Percentiles rank a stretch among this genome's conserved stretches.
phyloP scores from a whole-genome alignment of 768 basidiomycete genomes.

The Tylopilus balloui region DNA sequence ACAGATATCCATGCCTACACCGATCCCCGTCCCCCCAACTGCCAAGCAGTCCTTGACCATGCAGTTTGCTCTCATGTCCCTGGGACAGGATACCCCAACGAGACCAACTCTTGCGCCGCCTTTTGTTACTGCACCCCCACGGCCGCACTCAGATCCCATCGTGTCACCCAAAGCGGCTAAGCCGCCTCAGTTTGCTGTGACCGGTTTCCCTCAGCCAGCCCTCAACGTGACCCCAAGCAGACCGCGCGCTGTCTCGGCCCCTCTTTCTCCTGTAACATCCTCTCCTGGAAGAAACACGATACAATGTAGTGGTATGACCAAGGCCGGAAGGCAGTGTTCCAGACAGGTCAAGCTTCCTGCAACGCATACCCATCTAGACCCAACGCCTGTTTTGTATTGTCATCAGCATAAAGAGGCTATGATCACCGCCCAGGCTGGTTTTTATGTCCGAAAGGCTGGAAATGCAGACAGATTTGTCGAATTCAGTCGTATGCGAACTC shows the following conservation, averaged over 20 bases:
- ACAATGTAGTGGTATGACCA: slow-evolving; percentile 68
- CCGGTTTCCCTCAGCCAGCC: slow-evolving; percentile 10
- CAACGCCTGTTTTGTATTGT: slow-evolving; percentile 46
- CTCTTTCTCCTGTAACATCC: slow-evolving; percentile 17
- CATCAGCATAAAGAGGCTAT: slow-evolving; percentile 59
- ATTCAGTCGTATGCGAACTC: slow-evolving; percentile 46
- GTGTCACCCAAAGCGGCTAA: slow-evolving; percentile 9
- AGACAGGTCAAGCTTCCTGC: slow-evolving; percentile 49
- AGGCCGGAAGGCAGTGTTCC: slow-evolving; percentile 56
- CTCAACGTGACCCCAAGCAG: slow-evolving; percentile 12
- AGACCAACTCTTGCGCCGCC: slow-evolving; percentile 19
- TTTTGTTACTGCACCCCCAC: slow-evolving; percentile 18
- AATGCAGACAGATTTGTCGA: slow-evolving; percentile 43
- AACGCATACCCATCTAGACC: slow-evolving; percentile 24
- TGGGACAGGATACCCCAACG: slow-evolving; percentile 7
- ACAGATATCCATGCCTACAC: slow-evolving; percentile 15
- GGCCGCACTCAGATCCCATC: slow-evolving; percentile 33
- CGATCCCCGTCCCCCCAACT: slow-evolving; percentile 35
- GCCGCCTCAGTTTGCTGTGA: slow-evolving; percentile 3
- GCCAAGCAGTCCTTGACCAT: slow-evolving; percentile 17
- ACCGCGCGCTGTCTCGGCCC: slow-evolving; percentile 20
- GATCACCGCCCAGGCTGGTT: slow-evolving; percentile 45
- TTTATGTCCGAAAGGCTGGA: slow-evolving; percentile 47
- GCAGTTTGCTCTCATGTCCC: slow-evolving; percentile 22
- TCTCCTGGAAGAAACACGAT: slow-evolving; percentile 13